A percentile compares a stretch with the other conserved stretches of the same genome.
Evolutionary conservation across 768 basidiomycete genomes (phyloP).

Genomic region (Infundibulicybe gibba): DNA sequence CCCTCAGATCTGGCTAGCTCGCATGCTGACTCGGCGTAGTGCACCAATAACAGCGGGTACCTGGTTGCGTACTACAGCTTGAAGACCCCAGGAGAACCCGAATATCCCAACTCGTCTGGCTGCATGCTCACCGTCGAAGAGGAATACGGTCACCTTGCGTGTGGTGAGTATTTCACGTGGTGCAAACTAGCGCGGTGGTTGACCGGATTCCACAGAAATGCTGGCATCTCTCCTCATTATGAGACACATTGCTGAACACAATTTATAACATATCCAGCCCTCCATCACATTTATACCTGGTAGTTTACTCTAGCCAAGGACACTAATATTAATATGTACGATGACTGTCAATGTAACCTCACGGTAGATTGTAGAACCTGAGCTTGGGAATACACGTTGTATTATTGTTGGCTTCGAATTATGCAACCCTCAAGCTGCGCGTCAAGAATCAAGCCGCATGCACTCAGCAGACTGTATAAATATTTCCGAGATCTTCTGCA

Average conservation of each 20-base stretch:
- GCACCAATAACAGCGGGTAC: constrained; percentile 46
- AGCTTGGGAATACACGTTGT: too few species aligned
- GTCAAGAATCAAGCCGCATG: too few species aligned
- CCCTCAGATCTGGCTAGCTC: neutral
- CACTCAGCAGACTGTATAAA: too few species aligned
- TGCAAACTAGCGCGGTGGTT: neutral
- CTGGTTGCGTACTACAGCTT: constrained; percentile 60
- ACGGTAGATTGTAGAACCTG: too few species aligned
- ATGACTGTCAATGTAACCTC: too few species aligned
- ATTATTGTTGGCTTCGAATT: too few species aligned
- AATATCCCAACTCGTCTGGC: constrained; percentile 51
- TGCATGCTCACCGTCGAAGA: constrained; percentile 65
- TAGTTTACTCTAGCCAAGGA: too few species aligned
- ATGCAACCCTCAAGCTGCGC: too few species aligned
- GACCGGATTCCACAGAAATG: constrained; percentile 37
- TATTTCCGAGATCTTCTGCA: too few species aligned
- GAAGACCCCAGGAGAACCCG: constrained; percentile 51
- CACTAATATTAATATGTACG: too few species aligned
- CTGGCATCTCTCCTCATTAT: constrained; percentile 61
- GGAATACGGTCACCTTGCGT: constrained; percentile 48
- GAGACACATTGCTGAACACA: constrained; percentile 53
- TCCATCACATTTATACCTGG: too few species aligned
- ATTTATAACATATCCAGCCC: constrained; percentile 17
- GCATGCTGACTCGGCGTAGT: constrained; percentile 31
- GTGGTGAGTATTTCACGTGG: constrained; percentile 36